These are phyloP conservation scores for Casuarina cunninghamiana DNA, from an alignment of 306 rosid species.

Conservation along the genomic window DNA sequence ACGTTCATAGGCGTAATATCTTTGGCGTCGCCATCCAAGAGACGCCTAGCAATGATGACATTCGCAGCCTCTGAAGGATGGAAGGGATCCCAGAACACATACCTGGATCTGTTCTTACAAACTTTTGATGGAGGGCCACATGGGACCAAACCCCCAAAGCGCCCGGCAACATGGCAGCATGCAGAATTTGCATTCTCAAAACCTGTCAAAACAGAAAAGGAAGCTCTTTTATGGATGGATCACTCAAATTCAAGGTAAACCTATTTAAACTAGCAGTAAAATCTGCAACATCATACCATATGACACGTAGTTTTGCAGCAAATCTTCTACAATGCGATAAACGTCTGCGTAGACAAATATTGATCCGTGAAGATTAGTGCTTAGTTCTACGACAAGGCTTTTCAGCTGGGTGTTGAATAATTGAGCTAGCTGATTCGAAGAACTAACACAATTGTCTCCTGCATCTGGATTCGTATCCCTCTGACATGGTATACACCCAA, in stretches of 20 bases:
- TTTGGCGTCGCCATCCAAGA: slow-evolving; percentile 43
- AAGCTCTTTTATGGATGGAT: not conserved
- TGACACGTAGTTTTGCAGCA: slow-evolving; percentile 41
- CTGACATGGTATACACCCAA: slow-evolving; percentile 73
- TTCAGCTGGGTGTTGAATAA: slow-evolving; percentile 50
- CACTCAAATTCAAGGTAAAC: too few species aligned
- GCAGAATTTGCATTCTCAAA: slow-evolving; percentile 54
- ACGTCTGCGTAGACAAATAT: slow-evolving; percentile 68
- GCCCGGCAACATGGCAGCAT: slow-evolving; percentile 62
- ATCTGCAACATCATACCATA: slow-evolving; percentile 36
- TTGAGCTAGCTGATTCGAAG: slow-evolving; percentile 53
- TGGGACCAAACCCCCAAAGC: slow-evolving; percentile 62
- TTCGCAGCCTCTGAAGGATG: slow-evolving; percentile 74
- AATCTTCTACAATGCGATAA: slow-evolving; percentile 52
- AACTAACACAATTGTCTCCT: slow-evolving; percentile 46
- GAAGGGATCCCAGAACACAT: slow-evolving; percentile 69
- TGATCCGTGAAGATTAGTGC: slow-evolving; percentile 39
- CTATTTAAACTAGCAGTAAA: not conserved
- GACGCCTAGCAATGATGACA: slow-evolving; percentile 44
- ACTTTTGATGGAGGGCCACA: slow-evolving; percentile 52
- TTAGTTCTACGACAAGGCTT: slow-evolving; percentile 48
- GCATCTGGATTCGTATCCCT: slow-evolving; percentile 56
- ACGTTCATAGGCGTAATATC: slow-evolving; percentile 58
- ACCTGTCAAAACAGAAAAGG: slow-evolving; percentile 32
- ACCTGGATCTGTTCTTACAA: slow-evolving; percentile 56